A percentile compares a stretch with the other conserved stretches of the same genome.
Conservation (phyloP, 352 stramenopile species). For the Globisporangium lucens region DNA sequence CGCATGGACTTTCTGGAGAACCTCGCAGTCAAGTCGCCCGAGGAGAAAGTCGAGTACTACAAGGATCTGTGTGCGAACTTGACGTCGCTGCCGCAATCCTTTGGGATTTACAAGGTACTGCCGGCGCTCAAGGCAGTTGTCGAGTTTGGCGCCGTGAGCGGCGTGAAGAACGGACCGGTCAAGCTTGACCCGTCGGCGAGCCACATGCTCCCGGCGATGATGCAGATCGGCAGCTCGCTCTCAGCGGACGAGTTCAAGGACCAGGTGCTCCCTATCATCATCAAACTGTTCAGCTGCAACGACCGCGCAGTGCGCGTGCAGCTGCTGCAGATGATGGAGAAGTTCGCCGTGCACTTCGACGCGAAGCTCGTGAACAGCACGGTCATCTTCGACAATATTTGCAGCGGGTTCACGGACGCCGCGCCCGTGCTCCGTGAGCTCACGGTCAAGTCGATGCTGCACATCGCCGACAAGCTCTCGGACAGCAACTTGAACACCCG, state of each 20-base stretch:
- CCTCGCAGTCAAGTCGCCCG: conserved; percentile 89
- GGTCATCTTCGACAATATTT: conserved; percentile 90
- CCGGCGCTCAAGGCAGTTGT: conserved; percentile 81
- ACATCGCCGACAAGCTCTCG: conserved; percentile 89
- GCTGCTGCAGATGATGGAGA: conserved; percentile 91
- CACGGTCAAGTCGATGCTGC: conserved; percentile 91
- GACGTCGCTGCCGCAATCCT: conserved; percentile 56
- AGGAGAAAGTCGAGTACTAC: conserved; percentile 94
- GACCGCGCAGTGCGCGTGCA: conserved; percentile 88
- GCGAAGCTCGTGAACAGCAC: conserved; percentile 89
- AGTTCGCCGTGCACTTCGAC: conserved; percentile 86
- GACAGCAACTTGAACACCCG: conserved; percentile 90
- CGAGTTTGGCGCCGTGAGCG: conserved; percentile 65
- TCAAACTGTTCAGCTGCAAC: conserved; percentile 91
- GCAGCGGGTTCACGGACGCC: conserved; percentile 89
- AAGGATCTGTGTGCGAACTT: conserved; percentile 88
- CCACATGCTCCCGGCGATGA: conserved; percentile 86
- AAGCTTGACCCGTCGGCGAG: conserved; percentile 84
- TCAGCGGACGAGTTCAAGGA: conserved; percentile 81
- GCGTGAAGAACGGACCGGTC: conserved; percentile 52
- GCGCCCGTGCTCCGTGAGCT: conserved; percentile 86
- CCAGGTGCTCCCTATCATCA: conserved; percentile 85
- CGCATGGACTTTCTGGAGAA: conserved; percentile 94
- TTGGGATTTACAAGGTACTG: conserved; percentile 86
- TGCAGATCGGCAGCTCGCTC: conserved; percentile 81